Evolutionary conservation across 805 yeast genomes (phyloP), one percentile per base, ranked within the genome.

Genomic region (Komagataella phaffii): DNA sequence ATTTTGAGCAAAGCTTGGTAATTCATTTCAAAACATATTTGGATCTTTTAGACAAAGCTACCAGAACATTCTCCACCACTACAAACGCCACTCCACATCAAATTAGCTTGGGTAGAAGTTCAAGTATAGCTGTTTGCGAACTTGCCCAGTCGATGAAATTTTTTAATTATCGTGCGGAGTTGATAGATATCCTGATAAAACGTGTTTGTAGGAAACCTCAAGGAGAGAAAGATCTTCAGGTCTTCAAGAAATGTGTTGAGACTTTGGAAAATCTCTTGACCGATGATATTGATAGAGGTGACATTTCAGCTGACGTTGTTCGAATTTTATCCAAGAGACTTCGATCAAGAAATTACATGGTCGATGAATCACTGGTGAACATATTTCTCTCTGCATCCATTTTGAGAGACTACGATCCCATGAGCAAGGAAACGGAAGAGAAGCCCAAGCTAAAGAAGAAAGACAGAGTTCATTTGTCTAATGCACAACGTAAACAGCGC

Each of bases 391-490:
- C 91, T 1, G 65, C 89, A 55, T 74, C 79, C 21, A 70, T 85
- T 17, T 66, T 86, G 51, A 76, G 74, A 49, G 91, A 85, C 63
- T 86, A 83, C 61, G 87, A 83, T 62, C 91, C 93, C 61, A 76
- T 77, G 61, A 75, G 71, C 44, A 77, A 74, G 44, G 74, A 72
- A 48, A 73, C 68, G 23, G 67, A 67, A 17, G 67, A 68, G 7
- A 71, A 66, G 45, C 67, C 69, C 3, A 85, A 83, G 60, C 51
- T 85, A 47, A 81, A 78, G 62, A 91, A 90, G 72, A 88, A 89
- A 64, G 95, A 93, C 64, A 75, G 96, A 58, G 88, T 88, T 3
- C 96, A 90, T 71, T 68, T 91, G 49, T 82, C 95, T n/a, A 91
- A 91, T 64, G 85, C 85, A 65, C 91, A 91, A 66, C 76, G 86